Evolutionary conservation across 495 filamentous ascomycete species (phyloP), one percentile per base, ranked within the genome.

Genomic region (Daldinia vernicosa): DNA sequence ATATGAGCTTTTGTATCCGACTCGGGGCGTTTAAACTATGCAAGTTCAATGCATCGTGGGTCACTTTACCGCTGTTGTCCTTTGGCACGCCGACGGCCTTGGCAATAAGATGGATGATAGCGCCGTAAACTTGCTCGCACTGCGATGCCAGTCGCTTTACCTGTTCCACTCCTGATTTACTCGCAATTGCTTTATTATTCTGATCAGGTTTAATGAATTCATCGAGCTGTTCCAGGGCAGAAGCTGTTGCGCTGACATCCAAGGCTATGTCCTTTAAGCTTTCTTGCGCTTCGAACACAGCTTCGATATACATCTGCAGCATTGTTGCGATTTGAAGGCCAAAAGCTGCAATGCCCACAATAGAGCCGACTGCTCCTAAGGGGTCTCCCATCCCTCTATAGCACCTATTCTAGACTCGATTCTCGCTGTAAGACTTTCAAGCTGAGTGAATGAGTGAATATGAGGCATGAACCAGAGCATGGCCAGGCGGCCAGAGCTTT

Each of bases 251-350:
- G 45, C 64, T 63, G 5, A 75, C 62, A 14, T 73, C 74, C 5
- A 53, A 60, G 7, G 58, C 57, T 11, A 75, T 63, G 4, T 66
- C 59, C 22, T 19, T 54, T 5, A 71, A 30, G 39, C 54, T 71
- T 27, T 69, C 52, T 22, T 52, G 35, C 6, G 68, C 52, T 15
- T 68, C 63, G 27, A 39, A 12, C 22, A 57, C 62, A 8, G 59
- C 28, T 15, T 64, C 63, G 17, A 64, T 61, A 40, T 71, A 68
- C 4, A 60, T 75, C 9, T 71, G 60, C 19, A 75, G 43, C 14
- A 59, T 75, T 6, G 59, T 75, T 28, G 68, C 60, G 43, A 75
- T 65, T n/a, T 75, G 53, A 0, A 71, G 37, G n/a, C 72, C 72
- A 22, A 71, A 71, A 1, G 52, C 26, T 6, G 66, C 63, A 40